Conservation (phyloP, 2,329 filamentous ascomycete species). For the Epichloe hybrida region DNA sequence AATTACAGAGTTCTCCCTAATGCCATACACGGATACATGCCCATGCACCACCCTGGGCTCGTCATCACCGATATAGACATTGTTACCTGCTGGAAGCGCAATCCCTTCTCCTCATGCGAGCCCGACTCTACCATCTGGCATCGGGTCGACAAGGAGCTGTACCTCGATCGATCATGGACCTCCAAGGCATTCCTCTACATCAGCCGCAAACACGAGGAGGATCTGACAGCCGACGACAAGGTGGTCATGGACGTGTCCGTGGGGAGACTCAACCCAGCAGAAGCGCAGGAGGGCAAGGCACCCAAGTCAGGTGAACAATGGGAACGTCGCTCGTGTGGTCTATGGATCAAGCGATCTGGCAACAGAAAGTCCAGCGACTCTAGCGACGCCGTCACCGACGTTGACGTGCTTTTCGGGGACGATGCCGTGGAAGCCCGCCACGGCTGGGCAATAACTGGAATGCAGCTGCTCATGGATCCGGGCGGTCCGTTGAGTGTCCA, state of each 20-base stretch:
- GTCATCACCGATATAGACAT: constrained; percentile 79
- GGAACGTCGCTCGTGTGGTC: constrained; percentile 62
- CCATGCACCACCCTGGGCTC: constrained; percentile 69
- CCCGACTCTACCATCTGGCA: constrained; percentile 63
- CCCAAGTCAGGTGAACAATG: constrained; percentile 43
- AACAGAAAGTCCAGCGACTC: constrained; percentile 64
- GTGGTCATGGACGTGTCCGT: constrained; percentile 71
- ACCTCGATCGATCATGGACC: constrained; percentile 60
- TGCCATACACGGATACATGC: constrained; percentile 75
- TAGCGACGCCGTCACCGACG: constrained; percentile 58
- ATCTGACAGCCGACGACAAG: constrained; percentile 58
- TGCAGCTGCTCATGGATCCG: constrained; percentile 56
- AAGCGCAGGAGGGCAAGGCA: constrained; percentile 7
- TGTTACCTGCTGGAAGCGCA: constrained; percentile 60
- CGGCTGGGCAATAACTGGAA: constrained; percentile 70
- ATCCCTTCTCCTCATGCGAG: constrained; percentile 61
- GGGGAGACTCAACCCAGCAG: constrained; percentile 53
- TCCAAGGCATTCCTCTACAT: constrained; percentile 71
- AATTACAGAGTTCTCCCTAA: constrained; percentile 78
- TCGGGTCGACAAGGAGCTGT: constrained; percentile 79
- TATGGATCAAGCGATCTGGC: constrained; percentile 70
- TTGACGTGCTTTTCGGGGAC: constrained; percentile 80
- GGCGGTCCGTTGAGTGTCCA: constrained; percentile 53
- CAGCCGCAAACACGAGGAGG: constrained; percentile 73
- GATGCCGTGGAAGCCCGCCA: constrained; percentile 82